Percentiles rank a stretch among this genome's conserved stretches.
Evolutionary conservation across 805 yeast species (phyloP).

Genomic region (Pichia phayaonensis): DNA sequence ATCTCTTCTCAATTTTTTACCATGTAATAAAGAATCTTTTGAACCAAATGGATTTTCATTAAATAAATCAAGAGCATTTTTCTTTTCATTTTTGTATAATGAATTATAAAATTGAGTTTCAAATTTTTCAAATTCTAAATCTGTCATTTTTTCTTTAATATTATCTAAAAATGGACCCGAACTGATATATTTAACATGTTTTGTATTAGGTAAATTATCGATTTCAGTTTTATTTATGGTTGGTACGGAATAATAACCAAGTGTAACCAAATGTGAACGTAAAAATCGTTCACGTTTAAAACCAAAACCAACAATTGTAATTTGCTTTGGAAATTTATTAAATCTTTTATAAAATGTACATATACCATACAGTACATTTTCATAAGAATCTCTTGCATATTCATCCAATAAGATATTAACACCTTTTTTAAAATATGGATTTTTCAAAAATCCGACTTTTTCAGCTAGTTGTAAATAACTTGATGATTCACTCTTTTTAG

Average conservation of each 20-base stretch:
- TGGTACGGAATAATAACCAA: conserved; percentile 27
- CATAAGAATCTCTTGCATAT: conserved; percentile 73
- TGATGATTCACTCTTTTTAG: conserved; percentile 47
- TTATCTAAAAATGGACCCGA: conserved; percentile 45
- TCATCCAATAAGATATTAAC: conserved; percentile 47
- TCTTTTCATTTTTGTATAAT: conserved; percentile 40
- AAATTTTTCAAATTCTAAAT: conserved; percentile 16
- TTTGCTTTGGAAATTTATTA: conserved; percentile 39
- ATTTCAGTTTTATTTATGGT: neutral
- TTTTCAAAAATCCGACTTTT: conserved; percentile 1
- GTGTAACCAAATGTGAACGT: conserved; percentile 44
- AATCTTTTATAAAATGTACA: conserved; percentile 42
- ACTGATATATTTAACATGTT: conserved; percentile 43
- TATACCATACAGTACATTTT: conserved; percentile 59
- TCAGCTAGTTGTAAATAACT: conserved; percentile 45
- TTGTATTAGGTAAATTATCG: conserved; percentile 17
- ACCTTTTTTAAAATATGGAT: conserved; percentile 3
- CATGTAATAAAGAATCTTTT: conserved; percentile 30
- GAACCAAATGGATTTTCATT: conserved; percentile 51
- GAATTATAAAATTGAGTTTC: conserved; percentile 37
- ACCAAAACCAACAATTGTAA: conserved; percentile 66
- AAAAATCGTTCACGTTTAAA: conserved; percentile 61
- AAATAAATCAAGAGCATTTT: conserved; percentile 48
- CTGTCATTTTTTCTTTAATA: conserved; percentile 1
- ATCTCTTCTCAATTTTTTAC: conserved; percentile 48